Base-by-base conservation (phyloP, 306 rosid species). In the Quercus rubra region DNA sequence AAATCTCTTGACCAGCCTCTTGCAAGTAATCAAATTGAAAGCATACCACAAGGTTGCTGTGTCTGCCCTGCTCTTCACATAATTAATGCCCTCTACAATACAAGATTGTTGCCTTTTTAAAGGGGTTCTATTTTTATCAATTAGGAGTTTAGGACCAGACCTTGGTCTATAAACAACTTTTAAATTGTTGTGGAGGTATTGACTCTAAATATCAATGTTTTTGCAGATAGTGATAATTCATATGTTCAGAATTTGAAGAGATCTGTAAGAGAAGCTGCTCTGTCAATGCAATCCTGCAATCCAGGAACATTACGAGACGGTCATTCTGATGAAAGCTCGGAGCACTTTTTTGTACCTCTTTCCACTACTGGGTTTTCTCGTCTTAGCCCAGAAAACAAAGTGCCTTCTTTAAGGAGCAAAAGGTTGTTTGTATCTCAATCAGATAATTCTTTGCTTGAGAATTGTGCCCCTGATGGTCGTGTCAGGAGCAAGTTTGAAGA, bases 201-300 rank as follows among this genome's bases (percentile, higher is more conserved):
- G 76, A 80, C 66, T 70, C 63, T 33, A 27, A 41, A 55, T 75
- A 77, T 82, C 2, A 54, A 33, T 77, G 70, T 79, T 30, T 73
- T 69, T 85, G 87, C 90, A 91, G 95, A 84, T 68, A 75, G 76
- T 69, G 96, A 88, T 81, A 82, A 72, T 85, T 84, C 67, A 20
- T 91, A 76, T 74, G 79, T 90, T 83, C 94, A 90, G 76, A 90
- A 89, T 83, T 75, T 96, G 80, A 96, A 86, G 90, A 96, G 92
- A 85, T 88, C 98, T 3, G 99, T 96, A 64, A 93, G 99, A 77
- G 97, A 93, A 83, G 97, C 97, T 31, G 99, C 98, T 46, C 74
- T 96, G 80, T 87, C 94, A 17, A 59, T 83, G 83, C 89, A 71
- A 62, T 82, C 89, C 67, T 74, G 82, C 71, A 89, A 81, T 85